Base-by-base conservation (phyloP, 2,329 filamentous ascomycete species). In the Blastomyces silverae region DNA sequence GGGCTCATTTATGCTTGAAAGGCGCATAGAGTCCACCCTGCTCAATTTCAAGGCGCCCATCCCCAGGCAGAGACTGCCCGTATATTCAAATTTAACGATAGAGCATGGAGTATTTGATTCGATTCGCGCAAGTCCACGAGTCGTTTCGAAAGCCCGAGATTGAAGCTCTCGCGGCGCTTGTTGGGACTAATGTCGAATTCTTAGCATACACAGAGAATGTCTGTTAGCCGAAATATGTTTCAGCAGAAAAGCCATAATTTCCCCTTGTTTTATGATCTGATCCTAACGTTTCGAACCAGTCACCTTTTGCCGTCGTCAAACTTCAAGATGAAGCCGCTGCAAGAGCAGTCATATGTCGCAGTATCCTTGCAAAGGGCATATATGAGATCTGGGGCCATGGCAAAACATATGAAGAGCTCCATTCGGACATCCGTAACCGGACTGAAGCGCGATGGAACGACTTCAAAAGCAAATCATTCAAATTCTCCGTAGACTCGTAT, bases 381-480 rank as follows among this genome's bases (percentile, higher is more conserved):
- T 90, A 94, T 79, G 91, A 95, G 74, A 84, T 97, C 67, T 97
- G 94, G 93, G 93, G 89, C 22, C 79, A 81, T 46, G 92, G 89
- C 17, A 71, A 79, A 13, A 86, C 82, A 57, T 88, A 95, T 71
- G 79, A 85, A 2, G 80, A 83, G 56, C 82, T 97, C 1, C 91
- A 96, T 73, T 77, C 79, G 57, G 83, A 86, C 64, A 82, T 96
- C 65, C 83, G 81, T 67, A 73, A 73, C 8, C 79, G 80, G 50
- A 89, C 89, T 0, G 71, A 82, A 3, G 79, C 85, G 63, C 79
- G 86, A 65, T 96, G 92, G 92, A 70, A 80, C 0, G 70, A 78
- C 11, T 96, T 92, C 77, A 79, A 81, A 65, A 74, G 79, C 0
- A 78, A 78, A 31, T 87, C 91, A 0, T 97, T 97, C 80, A 91